Evolutionary conservation across 2,329 filamentous ascomycete genomes (phyloP), one percentile per base, ranked within the genome.

Genomic region (Incumbomyces lentus): DNA sequence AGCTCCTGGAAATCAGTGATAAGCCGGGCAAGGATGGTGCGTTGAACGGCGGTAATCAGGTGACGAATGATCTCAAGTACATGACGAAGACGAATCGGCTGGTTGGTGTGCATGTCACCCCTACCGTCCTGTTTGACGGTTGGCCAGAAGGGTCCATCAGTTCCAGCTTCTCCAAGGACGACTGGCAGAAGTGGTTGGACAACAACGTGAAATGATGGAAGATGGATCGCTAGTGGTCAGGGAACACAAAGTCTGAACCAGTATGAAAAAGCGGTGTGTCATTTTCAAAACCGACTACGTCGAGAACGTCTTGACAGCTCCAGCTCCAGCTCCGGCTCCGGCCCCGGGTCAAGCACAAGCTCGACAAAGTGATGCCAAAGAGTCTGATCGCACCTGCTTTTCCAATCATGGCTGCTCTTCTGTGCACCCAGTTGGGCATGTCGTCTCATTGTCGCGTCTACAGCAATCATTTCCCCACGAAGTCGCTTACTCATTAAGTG

Each of bases 81-180:
- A 69, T 90, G 58, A 79, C 90, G 51, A 93, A 89, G 75, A 66
- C 67, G 40, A 74, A 86, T 58, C 72, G 90, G 36, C 67, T 92
- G 55, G 76, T 85, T 7, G 84, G 89, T 11, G 79, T 95, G 36
- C 90, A 96, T 69, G 86, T 95, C 34, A 90, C 86, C 35, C 90
- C 90, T 1, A 95, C 89, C 0, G 87, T 90, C 16, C 73, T 94
- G 41, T 89, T 93, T 63, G 81, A 96, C 65, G 68, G 89, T 0
- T 77, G 93, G 18, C 81, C 93, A 41, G 84, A 85, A 59, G 79
- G 78, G 53, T 79, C 83, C 42, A 84, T 95, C 54, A 83, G 81
- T 52, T 90, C 84, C 48, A 76, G 81, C 18, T 95, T 88, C 78
- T 82, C 76, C 1, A 72, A 72, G 56, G 79, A 84, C 49, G 83